Evolutionary conservation across 2,329 filamentous ascomycete species (phyloP), one percentile per base, ranked within the genome.

Genomic region (Colletotrichum sp.): DNA sequence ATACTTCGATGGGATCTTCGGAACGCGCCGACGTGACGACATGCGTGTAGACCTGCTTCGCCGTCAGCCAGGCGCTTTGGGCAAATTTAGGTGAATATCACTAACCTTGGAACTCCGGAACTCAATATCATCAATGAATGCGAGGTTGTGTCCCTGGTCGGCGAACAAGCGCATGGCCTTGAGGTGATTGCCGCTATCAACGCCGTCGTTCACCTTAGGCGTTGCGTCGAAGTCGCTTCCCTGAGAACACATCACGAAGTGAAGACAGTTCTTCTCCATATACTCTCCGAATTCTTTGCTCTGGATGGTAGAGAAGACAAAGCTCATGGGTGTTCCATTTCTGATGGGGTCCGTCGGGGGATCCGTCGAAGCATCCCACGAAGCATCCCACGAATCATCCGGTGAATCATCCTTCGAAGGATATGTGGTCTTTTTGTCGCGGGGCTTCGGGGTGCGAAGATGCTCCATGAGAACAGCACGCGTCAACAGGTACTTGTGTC

Each of bases 381-480:
- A 24, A 24, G 9, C 9, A 31, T 11, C 31, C 31, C 3, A 9
- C 29, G 29, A 12, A 33, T 33, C 31, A 33, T 33, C 31, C 33
- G 24, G 24, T 27, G 43, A 51, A 51, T 51, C 43, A 13, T 51
- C n/a, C 12, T 4, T 13, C 43, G 11, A 51, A 24, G 43, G 11
- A 5, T 51, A 13, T 21, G n/a, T 51, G n/a, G 43, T 51, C 1
- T 2, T 62, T 31, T 68, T 16, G 2, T 16, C 18, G 36, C 64
- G 57, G 34, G 69, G 21, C 57, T 70, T 69, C 38, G 65, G 62
- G 38, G 61, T 55, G 29, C 68, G 64, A 6, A 95, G 85, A 81
- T 96, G 94, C 29, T 89, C 87, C 63, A 94, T 89, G 68, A 95
- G 86, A 6, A 91, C 87, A 11, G 88, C 86, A 63, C 93, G 87